phyloP scores from a whole-genome alignment of 352 stramenopile genomes.

The Pythium rishiriense region DNA sequence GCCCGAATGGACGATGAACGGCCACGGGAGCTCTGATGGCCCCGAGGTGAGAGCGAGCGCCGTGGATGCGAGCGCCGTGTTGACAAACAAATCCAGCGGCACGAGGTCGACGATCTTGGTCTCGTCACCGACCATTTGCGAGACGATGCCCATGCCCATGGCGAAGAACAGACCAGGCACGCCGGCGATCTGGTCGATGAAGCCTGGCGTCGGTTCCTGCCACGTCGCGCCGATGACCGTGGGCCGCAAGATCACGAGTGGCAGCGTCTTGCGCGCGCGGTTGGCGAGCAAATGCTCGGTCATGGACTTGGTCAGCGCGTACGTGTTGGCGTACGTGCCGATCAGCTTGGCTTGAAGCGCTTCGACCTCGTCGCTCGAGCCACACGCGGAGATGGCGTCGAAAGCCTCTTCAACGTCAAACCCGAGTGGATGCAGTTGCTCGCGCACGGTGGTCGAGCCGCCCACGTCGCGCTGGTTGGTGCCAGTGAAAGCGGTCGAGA shows the following conservation, averaged over 20 bases:
- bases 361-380: slow-evolving; percentile 57
- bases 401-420: slow-evolving; percentile 79
- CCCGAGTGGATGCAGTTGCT: slow-evolving; percentile 81
- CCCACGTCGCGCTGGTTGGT: slow-evolving; percentile 78
- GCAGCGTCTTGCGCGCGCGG: slow-evolving; percentile 40
- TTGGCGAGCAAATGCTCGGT: slow-evolving; percentile 66
- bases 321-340: slow-evolving; percentile 89
- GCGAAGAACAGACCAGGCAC: slow-evolving; percentile 74
- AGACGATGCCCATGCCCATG: slow-evolving; percentile 66
- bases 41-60: slow-evolving; percentile 30
- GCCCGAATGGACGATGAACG: slow-evolving; percentile 66
- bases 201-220: slow-evolving; percentile 80
- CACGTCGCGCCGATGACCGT: slow-evolving; percentile 82
- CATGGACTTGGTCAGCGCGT: slow-evolving; percentile 86
- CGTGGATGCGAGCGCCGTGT: slow-evolving; percentile 62
- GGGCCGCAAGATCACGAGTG: slow-evolving; percentile 74
- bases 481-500: slow-evolving; percentile 86
- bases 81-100: slow-evolving; percentile 73
- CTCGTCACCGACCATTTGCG: slow-evolving; percentile 73
- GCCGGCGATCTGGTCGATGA: slow-evolving; percentile 75
- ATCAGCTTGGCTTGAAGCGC: slow-evolving; percentile 76
- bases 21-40: not conserved
- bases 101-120: slow-evolving; percentile 77
- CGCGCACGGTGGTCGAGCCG: slow-evolving; percentile 37
- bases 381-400: slow-evolving; percentile 50